A percentile compares a stretch with the other conserved stretches of the same genome.
Evolutionary conservation across 352 stramenopile species (phyloP).

Genomic region (Globisporangium sylvaticum): DNA sequence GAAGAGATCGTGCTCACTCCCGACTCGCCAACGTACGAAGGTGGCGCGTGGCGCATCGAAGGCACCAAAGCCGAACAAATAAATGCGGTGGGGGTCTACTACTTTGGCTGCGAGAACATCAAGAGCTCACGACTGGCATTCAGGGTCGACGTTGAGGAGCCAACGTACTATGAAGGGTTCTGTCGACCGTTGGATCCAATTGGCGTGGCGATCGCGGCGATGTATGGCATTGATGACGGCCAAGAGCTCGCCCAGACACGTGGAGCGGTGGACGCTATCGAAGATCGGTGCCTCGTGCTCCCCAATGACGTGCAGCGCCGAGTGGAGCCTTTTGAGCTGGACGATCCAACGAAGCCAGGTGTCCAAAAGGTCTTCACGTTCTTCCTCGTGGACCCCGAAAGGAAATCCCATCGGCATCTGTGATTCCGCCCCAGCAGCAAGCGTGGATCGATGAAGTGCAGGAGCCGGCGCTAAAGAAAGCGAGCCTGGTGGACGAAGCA

Average conservation of each 20-base stretch:
- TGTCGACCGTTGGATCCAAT: slow-evolving; percentile 11
- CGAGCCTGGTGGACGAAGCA: slow-evolving; percentile 15
- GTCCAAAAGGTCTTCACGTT: slow-evolving; percentile 41
- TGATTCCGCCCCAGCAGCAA: slow-evolving; percentile 37
- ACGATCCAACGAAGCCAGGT: slow-evolving; percentile 25
- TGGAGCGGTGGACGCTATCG: slow-evolving; percentile 17
- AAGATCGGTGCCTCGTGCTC: slow-evolving; percentile 35
- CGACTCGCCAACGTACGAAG: slow-evolving; percentile 31
- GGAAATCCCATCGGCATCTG: slow-evolving; percentile 25
- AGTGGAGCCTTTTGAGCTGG: slow-evolving; percentile 42
- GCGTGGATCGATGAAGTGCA: slow-evolving; percentile 23
- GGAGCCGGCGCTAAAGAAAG: slow-evolving; percentile 2
- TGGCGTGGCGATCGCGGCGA: slow-evolving; percentile 14
- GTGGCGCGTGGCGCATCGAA: slow-evolving; percentile 48
- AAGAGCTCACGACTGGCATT: slow-evolving; percentile 33
- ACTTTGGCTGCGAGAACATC: slow-evolving; percentile 50
- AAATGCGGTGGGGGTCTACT: slow-evolving; percentile 38
- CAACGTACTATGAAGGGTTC: slow-evolving; percentile 21
- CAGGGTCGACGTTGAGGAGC: slow-evolving; percentile 24
- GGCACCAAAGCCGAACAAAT: slow-evolving; percentile 37
- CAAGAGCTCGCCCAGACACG: slow-evolving; percentile 21
- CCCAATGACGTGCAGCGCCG: slow-evolving; percentile 37
- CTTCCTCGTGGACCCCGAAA: slow-evolving; percentile 40
- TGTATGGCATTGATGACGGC: slow-evolving; percentile 25
- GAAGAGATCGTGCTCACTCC: slow-evolving; percentile 45